phyloP scores from a whole-genome alignment of 2,329 filamentous ascomycete species.

The Hymenoscyphus linearis region DNA sequence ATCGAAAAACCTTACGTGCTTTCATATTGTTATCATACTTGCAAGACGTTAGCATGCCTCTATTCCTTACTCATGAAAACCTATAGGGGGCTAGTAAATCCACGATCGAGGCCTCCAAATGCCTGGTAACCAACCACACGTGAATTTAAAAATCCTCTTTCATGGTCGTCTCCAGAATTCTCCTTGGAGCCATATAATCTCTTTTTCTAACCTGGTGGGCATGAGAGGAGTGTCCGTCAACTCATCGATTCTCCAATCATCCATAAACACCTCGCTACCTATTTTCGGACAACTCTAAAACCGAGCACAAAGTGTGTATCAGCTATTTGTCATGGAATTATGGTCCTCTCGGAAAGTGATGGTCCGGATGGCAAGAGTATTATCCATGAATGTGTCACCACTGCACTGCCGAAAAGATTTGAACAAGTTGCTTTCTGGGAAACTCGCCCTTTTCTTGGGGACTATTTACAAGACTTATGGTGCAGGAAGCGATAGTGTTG shows the following conservation, averaged over 20 bases:
- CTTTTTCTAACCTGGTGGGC: slow-evolving; percentile 47
- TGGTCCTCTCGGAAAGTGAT: slow-evolving; percentile 42
- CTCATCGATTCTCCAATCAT: slow-evolving; percentile 44
- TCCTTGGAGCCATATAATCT: slow-evolving; percentile 42
- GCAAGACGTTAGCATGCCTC: neutral
- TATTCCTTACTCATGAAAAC: neutral
- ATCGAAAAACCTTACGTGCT: neutral
- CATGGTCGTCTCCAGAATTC: slow-evolving; percentile 43
- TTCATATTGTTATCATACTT: neutral
- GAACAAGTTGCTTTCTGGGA: slow-evolving; percentile 46
- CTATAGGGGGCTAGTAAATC: slow-evolving; percentile 39
- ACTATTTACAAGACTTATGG: slow-evolving; percentile 54
- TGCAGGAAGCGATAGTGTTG: slow-evolving; percentile 43
- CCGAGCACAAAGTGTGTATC: slow-evolving; percentile 40
- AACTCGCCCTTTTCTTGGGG: slow-evolving; percentile 44
- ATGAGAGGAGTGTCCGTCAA: slow-evolving; percentile 47
- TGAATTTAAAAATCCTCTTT: slow-evolving; percentile 39
- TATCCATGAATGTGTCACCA: slow-evolving; percentile 36
- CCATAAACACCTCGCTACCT: slow-evolving; percentile 40
- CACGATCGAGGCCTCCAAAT: slow-evolving; percentile 39
- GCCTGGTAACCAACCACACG: slow-evolving; percentile 38
- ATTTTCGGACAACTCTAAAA: slow-evolving; percentile 44
- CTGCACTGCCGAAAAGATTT: slow-evolving; percentile 43
- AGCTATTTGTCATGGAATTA: slow-evolving; percentile 49
- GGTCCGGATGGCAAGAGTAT: slow-evolving; percentile 37